Base-by-base conservation (phyloP, 2,329 filamentous ascomycete species). In the Nemania sp. region DNA sequence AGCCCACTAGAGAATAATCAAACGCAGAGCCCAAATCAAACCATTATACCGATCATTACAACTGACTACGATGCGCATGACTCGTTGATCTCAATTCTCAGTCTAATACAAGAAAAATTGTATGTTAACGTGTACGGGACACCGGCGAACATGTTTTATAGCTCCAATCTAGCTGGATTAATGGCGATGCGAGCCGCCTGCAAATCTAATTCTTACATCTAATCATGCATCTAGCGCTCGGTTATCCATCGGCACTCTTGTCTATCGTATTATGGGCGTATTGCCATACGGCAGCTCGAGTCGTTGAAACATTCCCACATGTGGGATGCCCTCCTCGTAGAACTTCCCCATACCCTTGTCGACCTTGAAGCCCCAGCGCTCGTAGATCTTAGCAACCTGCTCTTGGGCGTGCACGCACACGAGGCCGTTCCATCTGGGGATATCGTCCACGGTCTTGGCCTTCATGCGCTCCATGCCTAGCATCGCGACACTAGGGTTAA, bases 251-350 rank as follows among this genome's bases (percentile, higher is more conserved):
- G 6, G 6, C 8, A 26, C 17, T 44, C 36, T 19, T 34, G 6
- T 48, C 31, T 15, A 43, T 60, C 36, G 63, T 56, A 63, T 45
- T 14, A 26, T 50, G 3, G 62, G 60, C 23, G 45, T 43, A 17
- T 17, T 57, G 22, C 49, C 23, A 48, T 60, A 62, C 3, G 76
- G 57, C 3, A 76, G 57, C 3, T 75, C 66, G 23, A 85, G 55
- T 28, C 81, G 73, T 60, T 71, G 65, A 60, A 82, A 96, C 91
- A 97, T 95, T 55, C 89, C 91, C 15, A 95, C 80, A 75, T 96
- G 91, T 60, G 82, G 77, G 49, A 96, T 93, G 3, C 88, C 90
- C 66, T 94, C 91, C 70, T 97, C 91, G 57, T 79, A 77, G 91
- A 91, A 97, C 26, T 70, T 78, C 1, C 90, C 89, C 81, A 93